Percentiles rank a stretch among this genome's conserved stretches.
These are phyloP conservation scores for Fagus crenata DNA, from an alignment of 306 rosid genomes.

Conservation along the genomic window DNA sequence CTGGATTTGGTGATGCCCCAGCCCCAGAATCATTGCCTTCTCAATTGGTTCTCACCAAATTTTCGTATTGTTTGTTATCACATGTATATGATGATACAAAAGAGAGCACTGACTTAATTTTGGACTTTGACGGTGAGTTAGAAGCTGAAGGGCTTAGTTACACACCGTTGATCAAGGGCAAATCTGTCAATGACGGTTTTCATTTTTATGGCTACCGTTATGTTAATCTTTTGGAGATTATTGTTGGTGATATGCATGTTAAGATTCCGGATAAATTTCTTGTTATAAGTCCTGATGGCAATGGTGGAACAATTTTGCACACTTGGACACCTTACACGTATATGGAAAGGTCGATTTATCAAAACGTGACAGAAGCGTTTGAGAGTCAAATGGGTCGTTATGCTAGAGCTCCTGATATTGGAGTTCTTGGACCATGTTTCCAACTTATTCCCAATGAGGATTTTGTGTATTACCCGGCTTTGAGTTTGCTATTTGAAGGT, in stretches of 20 bases:
- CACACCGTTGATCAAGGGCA: neutral
- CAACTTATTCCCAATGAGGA: neutral
- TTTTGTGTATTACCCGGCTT: neutral
- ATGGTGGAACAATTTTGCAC: conserved; percentile 9
- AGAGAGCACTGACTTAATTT: neutral
- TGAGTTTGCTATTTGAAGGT: conserved; percentile 1
- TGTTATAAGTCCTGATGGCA: neutral
- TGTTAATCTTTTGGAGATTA: conserved; percentile 9
- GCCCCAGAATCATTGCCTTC: conserved; percentile 4
- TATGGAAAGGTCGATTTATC: conserved; percentile 6
- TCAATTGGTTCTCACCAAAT: conserved; percentile 5
- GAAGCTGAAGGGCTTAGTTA: neutral
- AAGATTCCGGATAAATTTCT: neutral
- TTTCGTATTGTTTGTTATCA: conserved; percentile 11
- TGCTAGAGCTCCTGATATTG: neutral
- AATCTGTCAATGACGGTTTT: neutral
- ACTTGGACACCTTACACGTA: neutral
- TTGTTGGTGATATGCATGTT: neutral
- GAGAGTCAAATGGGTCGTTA: neutral
- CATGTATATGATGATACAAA: neutral
- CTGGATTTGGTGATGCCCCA: neutral
- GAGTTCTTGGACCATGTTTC: conserved; percentile 20
- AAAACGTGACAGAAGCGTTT: neutral
- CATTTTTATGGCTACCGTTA: neutral
- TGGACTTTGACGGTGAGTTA: neutral